A percentile compares a stretch with the other conserved stretches of the same genome.
Evolutionary conservation across 164 flowering plant species (phyloP).

Genomic region (Macadamia tetraphylla): DNA sequence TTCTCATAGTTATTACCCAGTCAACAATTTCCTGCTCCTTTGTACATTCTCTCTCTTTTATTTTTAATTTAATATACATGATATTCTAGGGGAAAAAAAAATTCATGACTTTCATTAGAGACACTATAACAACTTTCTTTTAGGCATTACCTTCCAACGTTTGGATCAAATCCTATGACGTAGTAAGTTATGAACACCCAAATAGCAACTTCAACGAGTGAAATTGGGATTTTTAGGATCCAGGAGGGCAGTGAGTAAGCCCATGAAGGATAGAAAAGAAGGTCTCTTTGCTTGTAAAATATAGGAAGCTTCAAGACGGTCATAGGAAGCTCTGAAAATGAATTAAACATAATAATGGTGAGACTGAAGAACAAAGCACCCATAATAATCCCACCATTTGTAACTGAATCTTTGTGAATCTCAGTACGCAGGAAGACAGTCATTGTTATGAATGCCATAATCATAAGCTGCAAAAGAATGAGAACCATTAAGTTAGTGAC

Average conservation of each 20-base stretch:
- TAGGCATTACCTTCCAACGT: conserved; percentile 34
- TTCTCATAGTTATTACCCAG: background rate
- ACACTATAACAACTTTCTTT: background rate
- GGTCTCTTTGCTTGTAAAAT: conserved; percentile 81
- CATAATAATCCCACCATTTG: conserved; percentile 34
- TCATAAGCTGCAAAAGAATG: conserved; percentile 25
- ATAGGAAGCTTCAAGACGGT: conserved; percentile 40
- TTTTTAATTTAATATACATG: too few relatives aligned
- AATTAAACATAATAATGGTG: conserved; percentile 37
- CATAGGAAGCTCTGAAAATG: conserved; percentile 38
- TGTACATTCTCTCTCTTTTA: too few relatives aligned
- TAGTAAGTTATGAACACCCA: conserved; percentile 53
- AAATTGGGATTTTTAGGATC: conserved; percentile 53
- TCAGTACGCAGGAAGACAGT: conserved; percentile 13
- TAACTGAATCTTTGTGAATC: conserved; percentile 22
- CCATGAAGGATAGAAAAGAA: conserved; percentile 83
- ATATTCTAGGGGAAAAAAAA: too few relatives aligned
- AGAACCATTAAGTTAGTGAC: background rate
- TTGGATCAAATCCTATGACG: conserved; percentile 50
- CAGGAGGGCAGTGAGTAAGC: conserved; percentile 70
- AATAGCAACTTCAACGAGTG: conserved; percentile 40
- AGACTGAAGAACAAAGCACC: conserved; percentile 47
- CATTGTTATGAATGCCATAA: conserved; percentile 33
- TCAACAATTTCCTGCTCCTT: too few relatives aligned
- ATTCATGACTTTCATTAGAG: background rate